Conservation (phyloP, 164 flowering plant species). For the Pachysandra terminalis region DNA sequence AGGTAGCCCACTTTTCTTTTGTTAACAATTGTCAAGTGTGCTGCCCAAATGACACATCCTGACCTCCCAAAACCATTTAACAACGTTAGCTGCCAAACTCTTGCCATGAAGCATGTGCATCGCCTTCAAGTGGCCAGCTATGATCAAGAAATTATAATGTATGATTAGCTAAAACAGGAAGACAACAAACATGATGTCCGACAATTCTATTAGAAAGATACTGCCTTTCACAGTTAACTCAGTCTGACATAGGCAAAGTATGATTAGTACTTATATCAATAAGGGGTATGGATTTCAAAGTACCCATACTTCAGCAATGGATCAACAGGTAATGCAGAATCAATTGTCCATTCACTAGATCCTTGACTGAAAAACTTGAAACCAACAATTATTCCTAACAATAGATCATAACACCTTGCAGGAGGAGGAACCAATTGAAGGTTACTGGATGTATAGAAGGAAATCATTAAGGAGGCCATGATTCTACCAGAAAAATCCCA, state of each 20-base stretch:
- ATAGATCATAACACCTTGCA: no score
- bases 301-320: no score
- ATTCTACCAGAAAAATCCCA: no score
- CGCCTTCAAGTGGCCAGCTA: background rate
- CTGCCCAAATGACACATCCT: background rate
- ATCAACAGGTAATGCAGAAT: no score
- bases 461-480: background rate
- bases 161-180: background rate
- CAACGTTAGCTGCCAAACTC: background rate
- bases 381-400: no score
- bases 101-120: background rate
- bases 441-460: no score
- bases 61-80: background rate
- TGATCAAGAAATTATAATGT: no score
- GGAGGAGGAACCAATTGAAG: background rate
- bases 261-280: background rate
- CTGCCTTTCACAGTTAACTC: background rate
- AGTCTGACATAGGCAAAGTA: background rate
- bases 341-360: no score
- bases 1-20: no score
- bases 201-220: background rate
- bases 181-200: background rate
- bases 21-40: no score
- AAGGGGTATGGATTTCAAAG: no score
- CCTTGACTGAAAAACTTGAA: no score